Evolutionary conservation across 768 basidiomycete species (phyloP).

Genomic region (Agaricus bisporus): DNA sequence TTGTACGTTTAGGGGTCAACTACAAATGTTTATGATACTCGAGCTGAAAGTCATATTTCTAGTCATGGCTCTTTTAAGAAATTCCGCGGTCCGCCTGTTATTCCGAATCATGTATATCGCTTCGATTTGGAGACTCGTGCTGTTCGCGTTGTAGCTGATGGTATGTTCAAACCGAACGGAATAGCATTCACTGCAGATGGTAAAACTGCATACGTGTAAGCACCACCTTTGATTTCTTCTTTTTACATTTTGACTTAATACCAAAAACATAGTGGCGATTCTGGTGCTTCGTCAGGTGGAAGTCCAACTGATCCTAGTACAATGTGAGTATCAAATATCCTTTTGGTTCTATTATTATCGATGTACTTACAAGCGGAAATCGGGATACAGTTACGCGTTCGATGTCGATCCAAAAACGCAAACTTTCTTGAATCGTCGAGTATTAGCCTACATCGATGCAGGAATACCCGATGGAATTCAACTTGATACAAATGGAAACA

Average conservation of each 20-base stretch:
- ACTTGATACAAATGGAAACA: slow-evolving; percentile 57
- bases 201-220: slow-evolving; percentile 56
- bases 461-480: slow-evolving; percentile 66
- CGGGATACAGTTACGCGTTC: slow-evolving; percentile 54
- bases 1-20: too few species aligned
- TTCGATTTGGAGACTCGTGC: slow-evolving; percentile 61
- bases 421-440: slow-evolving; percentile 48
- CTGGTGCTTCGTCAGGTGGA: slow-evolving; percentile 35
- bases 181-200: slow-evolving; percentile 68
- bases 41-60: too few species aligned
- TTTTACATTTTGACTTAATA: neutral
- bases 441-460: slow-evolving; percentile 62
- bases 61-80: slow-evolving; percentile 59
- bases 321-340: too few species aligned
- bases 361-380: too few species aligned
- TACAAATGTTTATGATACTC: too few species aligned
- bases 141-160: slow-evolving; percentile 70
- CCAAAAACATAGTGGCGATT: slow-evolving; percentile 36
- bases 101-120: slow-evolving; percentile 76
- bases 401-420: slow-evolving; percentile 56
- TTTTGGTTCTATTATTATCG: too few species aligned
- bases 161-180: slow-evolving; percentile 70
- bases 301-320: slow-evolving; percentile 63
- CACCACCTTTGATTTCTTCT: neutral
- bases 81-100: slow-evolving; percentile 59